A percentile compares a stretch with the other conserved stretches of the same genome.
Conservation (phyloP, 768 basidiomycete species). For the Psilocybe subaeruginosa region DNA sequence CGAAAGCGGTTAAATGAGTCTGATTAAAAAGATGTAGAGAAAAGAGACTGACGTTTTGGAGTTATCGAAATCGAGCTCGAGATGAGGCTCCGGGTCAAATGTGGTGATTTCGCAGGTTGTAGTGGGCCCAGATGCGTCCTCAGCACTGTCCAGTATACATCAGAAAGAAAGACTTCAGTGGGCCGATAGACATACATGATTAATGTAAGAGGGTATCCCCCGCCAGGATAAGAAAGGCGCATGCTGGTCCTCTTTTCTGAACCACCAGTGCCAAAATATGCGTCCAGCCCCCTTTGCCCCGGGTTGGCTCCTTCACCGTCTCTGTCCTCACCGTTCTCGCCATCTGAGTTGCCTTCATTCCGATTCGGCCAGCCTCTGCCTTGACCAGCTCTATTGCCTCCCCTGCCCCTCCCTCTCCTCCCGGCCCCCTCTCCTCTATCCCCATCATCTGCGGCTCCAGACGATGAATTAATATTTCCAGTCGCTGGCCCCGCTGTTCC, state of each 20-base stretch:
- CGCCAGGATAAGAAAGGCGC: constrained; percentile 81
- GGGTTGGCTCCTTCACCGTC: constrained; percentile 28
- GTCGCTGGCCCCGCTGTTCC: constrained; percentile 68
- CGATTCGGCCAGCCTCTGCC: constrained; percentile 15
- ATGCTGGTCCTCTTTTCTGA: constrained; percentile 77
- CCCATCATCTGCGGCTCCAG: constrained; percentile 4
- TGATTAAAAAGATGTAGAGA: constrained; percentile 16
- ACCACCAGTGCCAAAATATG: constrained; percentile 47
- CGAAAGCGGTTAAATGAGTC: background rate
- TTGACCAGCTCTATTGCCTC: constrained; percentile 7
- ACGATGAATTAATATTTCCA: constrained; percentile 24
- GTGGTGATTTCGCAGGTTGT: constrained; percentile 89
- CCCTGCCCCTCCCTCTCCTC: constrained; percentile 9
- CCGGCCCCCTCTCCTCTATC: constrained; percentile 9
- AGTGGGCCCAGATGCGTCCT: constrained; percentile 80
- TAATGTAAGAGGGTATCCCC: constrained; percentile 77
- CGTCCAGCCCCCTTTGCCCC: constrained; percentile 53
- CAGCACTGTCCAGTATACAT: constrained; percentile 48
- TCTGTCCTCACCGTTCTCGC: constrained; percentile 39
- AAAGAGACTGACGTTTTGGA: constrained; percentile 52
- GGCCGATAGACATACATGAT: constrained; percentile 63
- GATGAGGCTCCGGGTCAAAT: constrained; percentile 78
- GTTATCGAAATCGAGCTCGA: constrained; percentile 80
- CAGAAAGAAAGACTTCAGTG: background rate
- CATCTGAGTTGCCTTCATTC: constrained; percentile 48